phyloP scores from a whole-genome alignment of 1,284 basidiomycete genomes.

The Ganoderma meredithae region DNA sequence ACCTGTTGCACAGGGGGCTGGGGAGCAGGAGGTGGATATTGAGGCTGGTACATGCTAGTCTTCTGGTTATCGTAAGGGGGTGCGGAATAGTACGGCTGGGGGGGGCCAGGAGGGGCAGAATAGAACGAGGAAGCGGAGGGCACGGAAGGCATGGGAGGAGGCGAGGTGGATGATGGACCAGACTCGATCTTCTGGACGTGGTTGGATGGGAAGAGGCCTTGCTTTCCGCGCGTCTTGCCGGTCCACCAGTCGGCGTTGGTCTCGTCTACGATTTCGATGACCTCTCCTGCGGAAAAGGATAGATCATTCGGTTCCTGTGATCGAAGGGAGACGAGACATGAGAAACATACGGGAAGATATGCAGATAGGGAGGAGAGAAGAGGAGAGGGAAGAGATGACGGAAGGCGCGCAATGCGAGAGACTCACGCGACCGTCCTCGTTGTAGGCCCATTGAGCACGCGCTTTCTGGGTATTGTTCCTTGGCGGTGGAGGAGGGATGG shows the following conservation, averaged over 20 bases:
- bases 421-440: conserved; percentile 56
- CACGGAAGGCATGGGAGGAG: conserved; percentile 32
- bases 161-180: conserved; percentile 11
- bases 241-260: conserved; percentile 75
- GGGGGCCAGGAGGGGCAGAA: conserved; percentile 24
- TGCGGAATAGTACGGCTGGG: conserved; percentile 23
- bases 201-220: conserved; percentile 71
- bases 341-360: not conserved
- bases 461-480: conserved; percentile 48
- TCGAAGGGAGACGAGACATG: not conserved
- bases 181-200: conserved; percentile 60
- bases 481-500: conserved; percentile 42
- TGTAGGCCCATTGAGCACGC: conserved; percentile 71
- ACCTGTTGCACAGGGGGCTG: conserved; percentile 6
- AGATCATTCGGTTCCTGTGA: conserved; percentile 67
- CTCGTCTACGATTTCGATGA: conserved; percentile 65
- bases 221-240: conserved; percentile 59
- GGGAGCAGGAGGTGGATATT: conserved; percentile 41
- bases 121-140: conserved; percentile 21
- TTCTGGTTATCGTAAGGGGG: conserved; percentile 32
- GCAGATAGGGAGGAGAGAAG: conserved; percentile 5
- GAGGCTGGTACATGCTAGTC: conserved; percentile 50
- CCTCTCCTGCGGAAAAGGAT: conserved; percentile 62
- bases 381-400: conserved; percentile 9
- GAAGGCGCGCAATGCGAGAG: conserved; percentile 15